Evolutionary conservation across 306 rosid genomes (phyloP), one percentile per base, ranked within the genome.

Genomic region (Castanospermum australe): DNA sequence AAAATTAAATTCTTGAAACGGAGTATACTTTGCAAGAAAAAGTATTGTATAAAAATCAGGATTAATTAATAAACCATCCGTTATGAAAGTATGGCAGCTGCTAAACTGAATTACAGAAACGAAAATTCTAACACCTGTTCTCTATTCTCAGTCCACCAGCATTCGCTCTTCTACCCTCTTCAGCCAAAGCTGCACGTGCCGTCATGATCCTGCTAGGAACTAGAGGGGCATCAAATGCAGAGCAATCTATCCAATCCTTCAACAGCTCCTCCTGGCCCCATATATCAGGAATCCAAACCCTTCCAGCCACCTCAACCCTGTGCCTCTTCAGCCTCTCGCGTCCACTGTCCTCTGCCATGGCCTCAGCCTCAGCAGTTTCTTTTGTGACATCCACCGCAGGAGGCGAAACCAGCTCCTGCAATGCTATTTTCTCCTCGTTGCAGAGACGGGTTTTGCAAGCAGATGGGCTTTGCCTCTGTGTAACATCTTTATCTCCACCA

Each of bases 221-320:
- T 41, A 95, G 67, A 64, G 90, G 82, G 62, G 95, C 90, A 75
- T 95, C 98, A 81, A 95, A 95, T 14, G 86, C 94, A 30, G 91
- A 61, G 75, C 96, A 95, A 82, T 95, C 95, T 33, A 89, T 89
- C 99, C 97, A 93, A 68, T 91, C 97, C 84, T 90, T 90, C 78
- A 93, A 75, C 0, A 92, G 78, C 24, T 92, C 96, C 80, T 95
- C 99, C 57, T 95, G 98, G 3, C 97, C 99, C 99, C 99, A 95
- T 22, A 81, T 84, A 0, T 95, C 98, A 35, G 99, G 99, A 63
- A 95, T 91, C 99, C 98, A 95, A 0, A 92, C 92, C 44, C 85
- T 83, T 17, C 95, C 97, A 2, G 94, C 92, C 62, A 92, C 87
- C 79, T 92, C 98, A 60, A 83, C 66, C 52, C 94, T 78, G 51